phyloP scores from a whole-genome alignment of 768 basidiomycete species.

The Holtermanniella nyarrowii region DNA sequence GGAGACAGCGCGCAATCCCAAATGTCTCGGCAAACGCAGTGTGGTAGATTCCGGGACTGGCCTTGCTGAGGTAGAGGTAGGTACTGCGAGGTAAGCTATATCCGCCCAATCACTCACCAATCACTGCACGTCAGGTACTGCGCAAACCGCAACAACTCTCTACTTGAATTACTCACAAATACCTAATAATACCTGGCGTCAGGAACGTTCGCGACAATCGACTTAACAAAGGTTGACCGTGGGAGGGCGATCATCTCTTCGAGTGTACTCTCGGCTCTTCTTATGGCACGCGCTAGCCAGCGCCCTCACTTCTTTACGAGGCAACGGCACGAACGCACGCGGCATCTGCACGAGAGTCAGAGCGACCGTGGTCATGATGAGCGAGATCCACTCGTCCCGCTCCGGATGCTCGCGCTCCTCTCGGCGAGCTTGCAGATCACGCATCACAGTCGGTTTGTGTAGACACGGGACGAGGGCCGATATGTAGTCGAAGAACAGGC shows the following conservation, averaged over 20 bases:
- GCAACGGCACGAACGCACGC: slow-evolving; percentile 66
- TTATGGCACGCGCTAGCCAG: slow-evolving; percentile 71
- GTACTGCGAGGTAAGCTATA: not conserved
- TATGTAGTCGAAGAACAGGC: slow-evolving; percentile 87
- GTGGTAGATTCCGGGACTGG: not conserved
- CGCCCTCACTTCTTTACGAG: slow-evolving; percentile 69
- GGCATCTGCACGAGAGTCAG: slow-evolving; percentile 82
- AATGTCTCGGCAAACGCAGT: not conserved
- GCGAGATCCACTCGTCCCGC: slow-evolving; percentile 79
- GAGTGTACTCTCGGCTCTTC: slow-evolving; percentile 19
- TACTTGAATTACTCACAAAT: slow-evolving; percentile 62
- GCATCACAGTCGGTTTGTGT: slow-evolving; percentile 84
- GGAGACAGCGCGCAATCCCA: not conserved
- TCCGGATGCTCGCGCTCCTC: slow-evolving; percentile 52
- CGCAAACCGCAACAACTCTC: no score
- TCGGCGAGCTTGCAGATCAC: slow-evolving; percentile 65
- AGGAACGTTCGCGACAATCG: slow-evolving; percentile 71
- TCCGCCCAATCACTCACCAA: slow-evolving; percentile 1
- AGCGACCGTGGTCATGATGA: slow-evolving; percentile 81
- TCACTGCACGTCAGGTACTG: slow-evolving; percentile 5
- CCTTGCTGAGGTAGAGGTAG: not conserved
- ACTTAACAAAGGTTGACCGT: slow-evolving; percentile 25
- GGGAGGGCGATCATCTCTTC: slow-evolving; percentile 11
- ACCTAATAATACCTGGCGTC: slow-evolving; percentile 74
- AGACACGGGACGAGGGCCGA: slow-evolving; percentile 83